Evolutionary conservation across 2,329 filamentous ascomycete genomes (phyloP).

Genomic region (Magnaporthiopsis poae): DNA sequence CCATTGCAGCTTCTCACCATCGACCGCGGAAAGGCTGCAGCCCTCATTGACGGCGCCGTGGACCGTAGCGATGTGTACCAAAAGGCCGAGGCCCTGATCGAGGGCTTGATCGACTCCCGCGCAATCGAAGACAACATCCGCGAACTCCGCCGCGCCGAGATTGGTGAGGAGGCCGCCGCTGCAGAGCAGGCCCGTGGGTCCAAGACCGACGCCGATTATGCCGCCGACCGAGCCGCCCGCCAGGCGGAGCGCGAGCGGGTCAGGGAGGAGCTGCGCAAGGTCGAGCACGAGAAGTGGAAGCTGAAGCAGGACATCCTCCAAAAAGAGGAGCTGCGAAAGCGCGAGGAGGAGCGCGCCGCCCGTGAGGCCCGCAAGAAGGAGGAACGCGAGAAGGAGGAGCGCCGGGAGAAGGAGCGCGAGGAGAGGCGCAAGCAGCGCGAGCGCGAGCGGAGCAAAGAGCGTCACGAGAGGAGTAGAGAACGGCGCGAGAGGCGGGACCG

Average conservation of each 20-base stretch:
- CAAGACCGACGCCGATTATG: constrained; percentile 67
- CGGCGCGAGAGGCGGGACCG: constrained; percentile 29
- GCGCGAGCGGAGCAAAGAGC: constrained; percentile 17
- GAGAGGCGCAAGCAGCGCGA: constrained; percentile 27
- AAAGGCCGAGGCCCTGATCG: constrained; percentile 57
- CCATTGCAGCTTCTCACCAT: constrained; percentile 61
- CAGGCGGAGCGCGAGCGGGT: constrained; percentile 51
- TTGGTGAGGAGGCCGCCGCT: constrained; percentile 59
- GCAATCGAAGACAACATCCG: constrained; percentile 62
- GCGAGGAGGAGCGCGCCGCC: constrained; percentile 24
- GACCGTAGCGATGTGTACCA: constrained; percentile 69
- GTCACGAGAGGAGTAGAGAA: constrained; percentile 26
- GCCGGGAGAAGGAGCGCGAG: constrained; percentile 31
- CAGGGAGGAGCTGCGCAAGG: constrained; percentile 48
- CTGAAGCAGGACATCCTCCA: constrained; percentile 48
- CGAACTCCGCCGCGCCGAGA: constrained; percentile 54
- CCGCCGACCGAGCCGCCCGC: constrained; percentile 52
- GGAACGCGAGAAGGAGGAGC: constrained; percentile 27
- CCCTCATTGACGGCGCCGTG: constrained; percentile 67
- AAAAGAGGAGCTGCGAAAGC: constrained; percentile 27
- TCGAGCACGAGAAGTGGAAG: constrained; percentile 51
- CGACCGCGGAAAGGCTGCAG: constrained; percentile 62
- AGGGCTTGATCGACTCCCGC: constrained; percentile 55
- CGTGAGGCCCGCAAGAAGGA: constrained; percentile 24
- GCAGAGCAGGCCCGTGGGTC: constrained; percentile 55